These are phyloP conservation scores for Chlamydomonas schloesseri DNA, from an alignment of 139 green algal species.

Conservation along the genomic window DNA sequence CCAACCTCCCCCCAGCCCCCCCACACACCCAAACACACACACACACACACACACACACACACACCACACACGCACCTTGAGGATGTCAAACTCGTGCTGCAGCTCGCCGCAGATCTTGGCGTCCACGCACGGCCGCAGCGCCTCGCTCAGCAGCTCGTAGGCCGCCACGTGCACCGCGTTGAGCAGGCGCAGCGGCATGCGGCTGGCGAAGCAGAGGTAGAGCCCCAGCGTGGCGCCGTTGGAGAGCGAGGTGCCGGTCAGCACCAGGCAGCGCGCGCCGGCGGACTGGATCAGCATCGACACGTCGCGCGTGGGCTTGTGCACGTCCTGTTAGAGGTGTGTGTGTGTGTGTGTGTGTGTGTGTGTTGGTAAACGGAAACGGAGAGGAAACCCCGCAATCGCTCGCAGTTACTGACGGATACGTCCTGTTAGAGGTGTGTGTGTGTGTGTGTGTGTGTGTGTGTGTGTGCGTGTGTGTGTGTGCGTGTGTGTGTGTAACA, in stretches of 20 bases:
- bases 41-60: no score
- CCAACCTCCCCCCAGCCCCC: no score
- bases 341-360: no score
- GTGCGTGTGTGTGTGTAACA: no score
- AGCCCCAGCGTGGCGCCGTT: background rate
- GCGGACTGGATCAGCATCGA: background rate
- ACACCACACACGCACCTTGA: background rate
- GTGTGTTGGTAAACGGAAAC: no score
- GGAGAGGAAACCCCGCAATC: no score
- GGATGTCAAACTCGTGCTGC: background rate
- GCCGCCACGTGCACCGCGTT: background rate
- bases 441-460: no score
- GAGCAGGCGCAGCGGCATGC: background rate
- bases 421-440: background rate
- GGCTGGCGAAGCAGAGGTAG: background rate
- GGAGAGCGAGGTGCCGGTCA: background rate
- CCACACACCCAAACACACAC: no score
- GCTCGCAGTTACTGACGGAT: no score
- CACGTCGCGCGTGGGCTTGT: background rate
- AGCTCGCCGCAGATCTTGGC: background rate
- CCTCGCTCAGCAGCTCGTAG: background rate
- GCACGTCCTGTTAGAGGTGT: background rate
- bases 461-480: no score
- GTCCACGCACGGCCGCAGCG: background rate
- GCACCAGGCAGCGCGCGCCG: background rate